phyloP scores from a whole-genome alignment of 257 asterid genomes.

The Vinca minor region DNA sequence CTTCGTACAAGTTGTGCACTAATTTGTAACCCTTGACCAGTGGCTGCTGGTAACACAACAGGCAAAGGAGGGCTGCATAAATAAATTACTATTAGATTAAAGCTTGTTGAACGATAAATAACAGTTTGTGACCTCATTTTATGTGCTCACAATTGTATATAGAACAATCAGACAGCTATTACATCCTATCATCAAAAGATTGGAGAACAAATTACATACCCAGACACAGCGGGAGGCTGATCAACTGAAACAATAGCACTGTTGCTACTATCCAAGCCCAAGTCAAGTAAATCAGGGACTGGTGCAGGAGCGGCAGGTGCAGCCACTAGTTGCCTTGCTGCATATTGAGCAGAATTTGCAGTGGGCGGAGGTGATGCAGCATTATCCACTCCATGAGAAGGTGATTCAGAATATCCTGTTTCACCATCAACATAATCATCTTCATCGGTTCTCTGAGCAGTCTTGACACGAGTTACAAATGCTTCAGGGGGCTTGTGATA shows the following conservation, averaged over 20 bases:
- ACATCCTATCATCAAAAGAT: background rate
- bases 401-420: constrained; percentile 66
- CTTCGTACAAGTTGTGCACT: constrained; percentile 77
- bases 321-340: constrained; percentile 47
- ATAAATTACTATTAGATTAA: too few species aligned
- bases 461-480: constrained; percentile 87
- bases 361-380: constrained; percentile 60
- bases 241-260: constrained; percentile 64
- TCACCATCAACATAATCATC: constrained; percentile 93
- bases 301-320: constrained; percentile 56
- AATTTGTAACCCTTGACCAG: constrained; percentile 93
- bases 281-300: constrained; percentile 88
- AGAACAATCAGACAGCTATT: background rate
- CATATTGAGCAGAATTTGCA: too few species aligned
- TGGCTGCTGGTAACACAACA: constrained; percentile 54
- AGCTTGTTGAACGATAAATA: too few species aligned
- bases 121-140: background rate
- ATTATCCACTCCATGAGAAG: constrained; percentile 44
- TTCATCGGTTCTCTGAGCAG: constrained; percentile 78
- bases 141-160: background rate
- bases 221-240: constrained; percentile 48
- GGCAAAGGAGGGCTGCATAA: constrained; percentile 83
- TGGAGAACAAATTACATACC: constrained; percentile 33
- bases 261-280: constrained; percentile 69
- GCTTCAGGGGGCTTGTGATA: constrained; percentile 97